phyloP scores from a whole-genome alignment of 208 protist species.

The Leishmania aethiopica region DNA sequence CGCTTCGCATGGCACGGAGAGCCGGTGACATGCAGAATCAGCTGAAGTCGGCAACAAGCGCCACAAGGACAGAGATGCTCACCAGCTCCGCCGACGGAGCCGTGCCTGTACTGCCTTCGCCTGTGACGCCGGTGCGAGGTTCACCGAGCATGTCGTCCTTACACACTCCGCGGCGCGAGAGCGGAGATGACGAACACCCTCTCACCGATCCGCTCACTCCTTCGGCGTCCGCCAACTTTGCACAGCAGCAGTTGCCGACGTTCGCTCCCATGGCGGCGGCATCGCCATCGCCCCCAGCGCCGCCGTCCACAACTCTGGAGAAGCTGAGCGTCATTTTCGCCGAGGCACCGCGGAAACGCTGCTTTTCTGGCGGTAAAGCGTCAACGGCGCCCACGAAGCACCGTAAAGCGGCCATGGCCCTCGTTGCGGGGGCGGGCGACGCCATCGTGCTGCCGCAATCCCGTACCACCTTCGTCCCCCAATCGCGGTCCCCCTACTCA shows the following conservation, averaged over 20 bases:
- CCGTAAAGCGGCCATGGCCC: conserved; percentile 10
- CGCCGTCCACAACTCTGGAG: not conserved
- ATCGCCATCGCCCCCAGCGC: not conserved
- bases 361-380: not conserved
- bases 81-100: not conserved
- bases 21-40: not conserved
- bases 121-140: not conserved
- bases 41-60: not conserved
- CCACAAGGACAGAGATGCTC: not conserved
- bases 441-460: conserved; percentile 5
- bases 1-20: not conserved
- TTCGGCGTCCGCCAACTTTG: not conserved
- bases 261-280: too few species aligned
- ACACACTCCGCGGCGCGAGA: not conserved
- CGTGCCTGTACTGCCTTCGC: not conserved
- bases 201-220: not conserved
- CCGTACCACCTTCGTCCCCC: conserved; percentile 1
- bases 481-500: not conserved
- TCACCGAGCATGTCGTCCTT: not conserved
- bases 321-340: not conserved
- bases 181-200: not conserved
- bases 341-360: conserved; percentile 14
- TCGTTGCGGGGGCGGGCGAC: conserved; percentile 5
- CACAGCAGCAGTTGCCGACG: not conserved
- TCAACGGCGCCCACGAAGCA: conserved; percentile 16